Percentiles rank a stretch among this genome's conserved stretches.
phyloP scores from a whole-genome alignment of 306 rosid species.

The Benincasa hispida region DNA sequence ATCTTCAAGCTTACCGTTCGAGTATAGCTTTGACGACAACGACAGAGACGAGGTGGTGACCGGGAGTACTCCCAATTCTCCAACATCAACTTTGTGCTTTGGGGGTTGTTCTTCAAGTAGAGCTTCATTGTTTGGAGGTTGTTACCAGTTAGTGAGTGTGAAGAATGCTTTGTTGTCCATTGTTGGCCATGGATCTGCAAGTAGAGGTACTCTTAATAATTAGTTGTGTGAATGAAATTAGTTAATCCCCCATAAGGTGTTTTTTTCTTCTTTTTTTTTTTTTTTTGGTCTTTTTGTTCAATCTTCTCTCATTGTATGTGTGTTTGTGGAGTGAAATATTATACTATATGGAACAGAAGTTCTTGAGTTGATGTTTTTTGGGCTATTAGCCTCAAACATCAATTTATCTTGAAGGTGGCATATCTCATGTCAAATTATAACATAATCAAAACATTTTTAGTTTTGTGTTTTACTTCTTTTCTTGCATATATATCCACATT shows the following conservation, averaged over 20 bases:
- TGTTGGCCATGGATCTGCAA: constrained; percentile 10
- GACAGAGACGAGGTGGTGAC: not conserved
- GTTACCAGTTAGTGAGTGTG: constrained; percentile 6
- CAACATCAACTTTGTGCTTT: not conserved
- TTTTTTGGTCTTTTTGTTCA: not conserved
- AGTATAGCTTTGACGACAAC: not conserved
- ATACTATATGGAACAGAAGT: not conserved
- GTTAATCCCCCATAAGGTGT: not conserved
- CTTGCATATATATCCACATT: not conserved
- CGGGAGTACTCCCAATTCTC: not conserved
- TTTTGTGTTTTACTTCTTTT: not conserved
- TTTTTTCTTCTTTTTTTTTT: not conserved
- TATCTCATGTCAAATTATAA: not conserved
- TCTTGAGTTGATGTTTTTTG: not conserved
- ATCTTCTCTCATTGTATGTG: not conserved
- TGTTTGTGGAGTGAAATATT: constrained; percentile 1
- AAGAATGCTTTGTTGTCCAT: constrained; percentile 10
- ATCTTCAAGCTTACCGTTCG: not conserved
- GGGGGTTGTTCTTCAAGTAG: not conserved
- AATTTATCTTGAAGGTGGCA: not conserved
- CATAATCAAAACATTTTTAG: not conserved
- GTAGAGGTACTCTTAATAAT: not conserved
- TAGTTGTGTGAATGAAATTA: not conserved
- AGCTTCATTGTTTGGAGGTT: not conserved
- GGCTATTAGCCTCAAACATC: not conserved